phyloP scores from a whole-genome alignment of 805 yeast genomes.

The Metschnikowia gruessii region DNA sequence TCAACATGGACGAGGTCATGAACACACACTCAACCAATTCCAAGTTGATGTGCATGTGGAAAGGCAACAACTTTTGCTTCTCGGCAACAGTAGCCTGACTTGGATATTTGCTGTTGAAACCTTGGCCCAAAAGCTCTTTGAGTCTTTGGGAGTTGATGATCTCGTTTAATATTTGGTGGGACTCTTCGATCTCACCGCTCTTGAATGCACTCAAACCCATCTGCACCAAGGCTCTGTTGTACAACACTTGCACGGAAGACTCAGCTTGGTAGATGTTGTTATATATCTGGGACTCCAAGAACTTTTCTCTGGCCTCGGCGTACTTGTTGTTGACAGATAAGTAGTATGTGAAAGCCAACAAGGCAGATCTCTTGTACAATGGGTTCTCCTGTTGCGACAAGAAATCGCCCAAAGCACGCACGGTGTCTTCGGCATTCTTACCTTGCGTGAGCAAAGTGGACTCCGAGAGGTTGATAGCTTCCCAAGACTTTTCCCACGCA shows the following conservation, averaged over 20 bases:
- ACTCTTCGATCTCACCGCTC: slow-evolving; percentile 76
- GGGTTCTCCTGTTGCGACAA: slow-evolving; percentile 66
- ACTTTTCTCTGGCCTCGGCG: slow-evolving; percentile 81
- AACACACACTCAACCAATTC: slow-evolving; percentile 93
- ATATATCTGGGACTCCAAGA: slow-evolving; percentile 83
- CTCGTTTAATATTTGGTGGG: slow-evolving; percentile 85
- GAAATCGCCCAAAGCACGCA: slow-evolving; percentile 62
- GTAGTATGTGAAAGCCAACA: slow-evolving; percentile 82
- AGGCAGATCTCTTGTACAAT: slow-evolving; percentile 75
- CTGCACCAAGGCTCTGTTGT: slow-evolving; percentile 94
- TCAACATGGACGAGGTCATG: slow-evolving; percentile 82
- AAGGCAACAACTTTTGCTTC: slow-evolving; percentile 84
- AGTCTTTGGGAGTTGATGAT: slow-evolving; percentile 80
- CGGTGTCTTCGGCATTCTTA: slow-evolving; percentile 42
- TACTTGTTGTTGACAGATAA: slow-evolving; percentile 86
- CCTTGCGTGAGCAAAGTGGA: slow-evolving; percentile 32
- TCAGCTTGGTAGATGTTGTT: slow-evolving; percentile 81
- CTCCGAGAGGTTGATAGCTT: slow-evolving; percentile 25
- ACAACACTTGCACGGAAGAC: slow-evolving; percentile 81
- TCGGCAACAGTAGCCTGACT: slow-evolving; percentile 57
- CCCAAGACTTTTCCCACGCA: slow-evolving; percentile 62
- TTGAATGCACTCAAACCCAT: slow-evolving; percentile 95
- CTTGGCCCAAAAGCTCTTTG: slow-evolving; percentile 93
- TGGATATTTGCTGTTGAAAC: slow-evolving; percentile 64
- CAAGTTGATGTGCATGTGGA: slow-evolving; percentile 96